Evolutionary conservation across 1,284 basidiomycete species (phyloP), one percentile per base, ranked within the genome.

Genomic region (Ceratobasidium sp.): DNA sequence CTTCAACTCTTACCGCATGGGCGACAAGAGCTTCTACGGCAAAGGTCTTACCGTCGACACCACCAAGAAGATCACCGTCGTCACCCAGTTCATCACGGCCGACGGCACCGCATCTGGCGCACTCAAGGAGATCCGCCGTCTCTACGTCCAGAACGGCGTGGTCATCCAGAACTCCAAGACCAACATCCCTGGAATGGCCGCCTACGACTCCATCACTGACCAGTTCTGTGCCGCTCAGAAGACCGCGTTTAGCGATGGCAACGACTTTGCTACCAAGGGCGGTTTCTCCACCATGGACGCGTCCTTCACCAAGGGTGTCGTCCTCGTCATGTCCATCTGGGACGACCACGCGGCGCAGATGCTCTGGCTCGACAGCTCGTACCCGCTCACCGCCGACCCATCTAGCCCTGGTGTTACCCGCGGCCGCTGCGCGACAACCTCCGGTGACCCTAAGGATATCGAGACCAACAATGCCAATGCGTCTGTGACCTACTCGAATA

Each of bases 291-390:
- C 78, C 55, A 86, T 88, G 83, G 84, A 85, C 74, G 77, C 79
- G 63, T 81, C 85, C 13, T 79, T 87, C 78, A 77, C 78, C 26
- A 76, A 78, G 55, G 87, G 87, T 73, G 84, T 88, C 83, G 87
- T 87, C n/a, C 81, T 89, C 44, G 86, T 85, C 72, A 78, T 89
- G 79, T 83, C 81, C 76, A 76, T 88, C 75, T 88, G 87, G 87
- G 87, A 88, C 76, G 87, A 88, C 81, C 81, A 87, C 77, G 82
- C 82, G 49, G 86, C 82, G 74, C 80, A 85, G 78, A 88, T 88
- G 87, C 83, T 87, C 78, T 88, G 87, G 87, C 78, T 87, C 72
- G 87, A 89, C 81, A 82, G 81, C 77, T 81, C 78, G 81, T 87
- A 87, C 82, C 87, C 87, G 54, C 81, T 82, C 74, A 78, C 77